phyloP scores from a whole-genome alignment of 2,329 filamentous ascomycete species.

The Aspergillus fructus region DNA sequence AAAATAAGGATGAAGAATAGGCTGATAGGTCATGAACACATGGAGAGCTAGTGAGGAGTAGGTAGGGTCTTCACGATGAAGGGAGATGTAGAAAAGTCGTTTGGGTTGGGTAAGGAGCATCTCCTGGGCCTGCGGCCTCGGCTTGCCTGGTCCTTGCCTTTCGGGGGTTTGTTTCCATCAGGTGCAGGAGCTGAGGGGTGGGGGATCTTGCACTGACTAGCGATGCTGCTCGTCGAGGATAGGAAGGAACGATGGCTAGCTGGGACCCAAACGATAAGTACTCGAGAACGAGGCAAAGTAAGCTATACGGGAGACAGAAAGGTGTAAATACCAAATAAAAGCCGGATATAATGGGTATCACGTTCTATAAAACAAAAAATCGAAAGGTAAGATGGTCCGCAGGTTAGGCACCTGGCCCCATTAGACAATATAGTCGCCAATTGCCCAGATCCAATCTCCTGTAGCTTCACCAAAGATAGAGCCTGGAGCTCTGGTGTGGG shows the following conservation, averaged over 20 bases:
- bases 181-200: not conserved
- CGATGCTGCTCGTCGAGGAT: not conserved
- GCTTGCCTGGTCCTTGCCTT: not conserved
- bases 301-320: not conserved
- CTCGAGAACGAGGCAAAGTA: not conserved
- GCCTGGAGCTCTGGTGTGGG: not conserved
- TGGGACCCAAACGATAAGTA: not conserved
- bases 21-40: not conserved
- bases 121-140: not conserved
- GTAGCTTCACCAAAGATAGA: not conserved
- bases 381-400: not conserved
- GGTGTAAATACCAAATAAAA: not conserved
- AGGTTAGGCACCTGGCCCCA: not conserved
- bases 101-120: too few relatives aligned
- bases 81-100: not conserved
- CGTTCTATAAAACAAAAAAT: slow-evolving; percentile 16
- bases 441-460: not conserved
- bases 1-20: slow-evolving; percentile 16
- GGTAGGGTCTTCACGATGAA: not conserved
- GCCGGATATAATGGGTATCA: slow-evolving; percentile 22
- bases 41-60: not conserved
- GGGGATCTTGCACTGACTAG: not conserved
- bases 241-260: not conserved
- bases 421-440: not conserved
- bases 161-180: not conserved